Conservation (phyloP, 495 filamentous ascomycete species). For the Talaromyces borbonicus region DNA sequence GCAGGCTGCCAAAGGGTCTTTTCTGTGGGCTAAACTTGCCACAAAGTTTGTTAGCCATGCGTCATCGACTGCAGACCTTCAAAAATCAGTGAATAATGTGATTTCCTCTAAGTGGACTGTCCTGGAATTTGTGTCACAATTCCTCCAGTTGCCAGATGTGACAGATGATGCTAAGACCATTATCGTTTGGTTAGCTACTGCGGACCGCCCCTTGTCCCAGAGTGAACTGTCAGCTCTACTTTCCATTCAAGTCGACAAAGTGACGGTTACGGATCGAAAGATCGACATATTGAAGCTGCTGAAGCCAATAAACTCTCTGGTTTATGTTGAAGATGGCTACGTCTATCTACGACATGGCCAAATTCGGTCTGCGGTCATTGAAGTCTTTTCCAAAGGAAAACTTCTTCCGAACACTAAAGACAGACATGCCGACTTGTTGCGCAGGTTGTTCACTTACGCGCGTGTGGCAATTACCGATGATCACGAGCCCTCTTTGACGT, state of each 20-base stretch:
- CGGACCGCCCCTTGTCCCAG: conserved; percentile 20
- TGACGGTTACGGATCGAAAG: conserved; percentile 16
- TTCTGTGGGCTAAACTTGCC: conserved; percentile 30
- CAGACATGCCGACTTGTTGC: conserved; percentile 22
- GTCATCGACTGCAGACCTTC: conserved; percentile 13
- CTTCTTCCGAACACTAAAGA: conserved; percentile 20
- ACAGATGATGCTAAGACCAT: conserved; percentile 20
- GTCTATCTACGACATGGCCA: conserved; percentile 26
- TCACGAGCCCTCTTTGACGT: conserved; percentile 20
- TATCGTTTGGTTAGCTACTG: conserved; percentile 24
- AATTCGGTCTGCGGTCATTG: conserved; percentile 20
- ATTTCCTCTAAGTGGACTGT: conserved; percentile 17
- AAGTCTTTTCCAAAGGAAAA: conserved; percentile 21
- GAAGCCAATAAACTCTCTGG: conserved; percentile 18
- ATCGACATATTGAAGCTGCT: conserved; percentile 14
- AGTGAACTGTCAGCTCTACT: conserved; percentile 20
- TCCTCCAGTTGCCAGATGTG: conserved; percentile 12
- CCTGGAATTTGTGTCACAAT: conserved; percentile 20
- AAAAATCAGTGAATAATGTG: conserved; percentile 17
- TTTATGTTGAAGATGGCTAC: conserved; percentile 24
- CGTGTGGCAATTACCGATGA: conserved; percentile 18
- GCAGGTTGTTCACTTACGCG: conserved; percentile 22
- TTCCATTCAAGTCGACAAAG: conserved; percentile 22
- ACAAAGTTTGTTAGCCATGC: conserved; percentile 19
- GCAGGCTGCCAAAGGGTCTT: conserved; percentile 26